A percentile compares a stretch with the other conserved stretches of the same genome.
These are phyloP conservation scores for Magnusiomyces magnusii DNA, from an alignment of 1,139 yeast species.

Conservation along the genomic window DNA sequence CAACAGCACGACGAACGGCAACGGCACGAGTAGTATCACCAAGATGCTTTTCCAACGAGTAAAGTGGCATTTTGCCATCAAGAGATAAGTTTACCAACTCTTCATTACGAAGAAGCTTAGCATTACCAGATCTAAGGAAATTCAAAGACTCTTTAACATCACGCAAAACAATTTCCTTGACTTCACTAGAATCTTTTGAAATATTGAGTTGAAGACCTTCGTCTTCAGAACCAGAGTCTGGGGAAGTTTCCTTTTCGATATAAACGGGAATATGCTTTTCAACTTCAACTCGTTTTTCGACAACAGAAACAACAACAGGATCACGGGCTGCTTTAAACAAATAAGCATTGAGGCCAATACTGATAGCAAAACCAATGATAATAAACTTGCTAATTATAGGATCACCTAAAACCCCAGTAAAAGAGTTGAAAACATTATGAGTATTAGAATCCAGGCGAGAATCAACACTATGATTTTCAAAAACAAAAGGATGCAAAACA, in stretches of 20 bases:
- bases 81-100: conserved; percentile 69
- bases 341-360: conserved; percentile 76
- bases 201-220: conserved; percentile 20
- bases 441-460: conserved; percentile 62
- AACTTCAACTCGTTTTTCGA: conserved; percentile 32
- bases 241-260: conserved; percentile 21
- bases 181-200: conserved; percentile 6
- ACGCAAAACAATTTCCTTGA: conserved; percentile 15
- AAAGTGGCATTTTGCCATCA: conserved; percentile 76
- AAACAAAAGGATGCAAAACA: conserved; percentile 56
- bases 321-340: conserved; percentile 43
- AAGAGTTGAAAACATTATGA: conserved; percentile 44
- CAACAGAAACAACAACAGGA: conserved; percentile 26
- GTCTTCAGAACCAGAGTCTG: conserved; percentile 17
- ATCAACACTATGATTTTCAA: conserved; percentile 58
- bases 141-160: conserved; percentile 57
- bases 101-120: conserved; percentile 56
- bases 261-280: conserved; percentile 30
- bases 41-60: conserved; percentile 88
- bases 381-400: conserved; percentile 72
- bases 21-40: conserved; percentile 89
- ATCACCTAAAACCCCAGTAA: conserved; percentile 74
- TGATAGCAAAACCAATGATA: conserved; percentile 63
- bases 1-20: conserved; percentile 81
- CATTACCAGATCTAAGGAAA: conserved; percentile 62